Base-by-base conservation (phyloP, 768 basidiomycete genomes). In the Kwoniella sp. region DNA sequence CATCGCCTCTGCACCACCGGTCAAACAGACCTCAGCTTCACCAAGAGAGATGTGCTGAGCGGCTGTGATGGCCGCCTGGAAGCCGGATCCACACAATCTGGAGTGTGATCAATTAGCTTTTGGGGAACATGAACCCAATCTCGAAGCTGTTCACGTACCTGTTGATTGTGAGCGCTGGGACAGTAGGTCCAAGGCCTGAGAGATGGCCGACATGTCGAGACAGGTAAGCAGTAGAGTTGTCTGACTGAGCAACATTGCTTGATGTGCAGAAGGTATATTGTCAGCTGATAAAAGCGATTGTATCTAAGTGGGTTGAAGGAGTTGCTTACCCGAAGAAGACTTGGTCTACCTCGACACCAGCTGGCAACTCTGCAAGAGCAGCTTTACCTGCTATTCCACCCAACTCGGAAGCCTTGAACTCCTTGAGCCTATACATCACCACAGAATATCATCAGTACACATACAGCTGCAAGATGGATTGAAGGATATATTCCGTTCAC, bases 281-380 rank as follows among this genome's bases (percentile, higher is more conserved):
- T n/a, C n/a, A n/a, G n/a, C n/a, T n/a, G n/a, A n/a, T n/a, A n/a
- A n/a, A n/a, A n/a, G n/a, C n/a, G n/a, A n/a, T n/a, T n/a, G n/a
- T n/a, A n/a, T n/a, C n/a, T n/a, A n/a, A n/a, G n/a, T n/a, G n/a
- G n/a, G n/a, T n/a, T n/a, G n/a, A n/a, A n/a, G n/a, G n/a, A n/a
- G n/a, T n/a, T n/a, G 56, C 80, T 68, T 57, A 81, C 80, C 81
- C 81, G 54, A 81, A 81, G 65, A 80, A 78, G 2, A 82, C 80
- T 47, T 78, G 74, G 65, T 82, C 81, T 0, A 82, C 80, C 58
- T 79, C 66, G 5, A 80, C 68, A 12, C 74, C 79, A 13, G 71
- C 60, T 0, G 81, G 81, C 7, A 82, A 67, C 36, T 80, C 76
- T 10, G 75, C 77, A 6, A 82, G 67, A n/a, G 81, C 81, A 12